Conservation (phyloP, 345 rosid species). For the Eutrema japonicum region DNA sequence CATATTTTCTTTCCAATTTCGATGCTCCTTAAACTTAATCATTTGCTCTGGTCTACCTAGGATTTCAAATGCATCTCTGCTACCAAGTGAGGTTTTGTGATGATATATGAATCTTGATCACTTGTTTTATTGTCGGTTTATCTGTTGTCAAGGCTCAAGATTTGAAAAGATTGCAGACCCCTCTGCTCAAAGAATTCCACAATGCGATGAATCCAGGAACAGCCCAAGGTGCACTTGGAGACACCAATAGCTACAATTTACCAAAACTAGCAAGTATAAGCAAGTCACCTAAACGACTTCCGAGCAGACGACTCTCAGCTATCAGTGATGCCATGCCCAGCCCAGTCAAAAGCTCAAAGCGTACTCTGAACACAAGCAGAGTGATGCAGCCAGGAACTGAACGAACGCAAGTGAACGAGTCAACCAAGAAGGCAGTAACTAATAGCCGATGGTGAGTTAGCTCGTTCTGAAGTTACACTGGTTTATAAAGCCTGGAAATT, state of each 20-base stretch:
- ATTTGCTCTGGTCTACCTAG: neutral
- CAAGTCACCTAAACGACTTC: slow-evolving; percentile 72
- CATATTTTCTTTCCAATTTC: neutral
- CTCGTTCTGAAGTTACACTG: slow-evolving; percentile 4
- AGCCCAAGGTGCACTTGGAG: slow-evolving; percentile 52
- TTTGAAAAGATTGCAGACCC: slow-evolving; percentile 77
- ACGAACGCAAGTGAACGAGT: slow-evolving; percentile 54
- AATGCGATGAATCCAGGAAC: slow-evolving; percentile 63
- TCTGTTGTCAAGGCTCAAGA: slow-evolving; percentile 69
- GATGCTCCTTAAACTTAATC: neutral
- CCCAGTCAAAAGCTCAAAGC: slow-evolving; percentile 44
- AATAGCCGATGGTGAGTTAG: slow-evolving; percentile 58
- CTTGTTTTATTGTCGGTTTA: neutral
- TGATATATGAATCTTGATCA: slow-evolving; percentile 16
- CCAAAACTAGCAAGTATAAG: slow-evolving; percentile 76
- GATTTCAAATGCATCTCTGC: slow-evolving; percentile 10
- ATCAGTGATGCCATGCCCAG: slow-evolving; percentile 53
- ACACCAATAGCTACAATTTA: slow-evolving; percentile 50
- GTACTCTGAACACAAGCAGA: slow-evolving; percentile 46
- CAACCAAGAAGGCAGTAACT: slow-evolving; percentile 47
- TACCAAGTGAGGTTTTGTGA: slow-evolving; percentile 8
- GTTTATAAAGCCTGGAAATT: slow-evolving; percentile 12
- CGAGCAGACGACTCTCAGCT: slow-evolving; percentile 78
- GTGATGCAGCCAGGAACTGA: slow-evolving; percentile 59
- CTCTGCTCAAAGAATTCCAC: slow-evolving; percentile 83